Percentiles rank a stretch among this genome's conserved stretches.
phyloP scores from a whole-genome alignment of 78 protist species.

The Dictyostelium brefeldianum region DNA sequence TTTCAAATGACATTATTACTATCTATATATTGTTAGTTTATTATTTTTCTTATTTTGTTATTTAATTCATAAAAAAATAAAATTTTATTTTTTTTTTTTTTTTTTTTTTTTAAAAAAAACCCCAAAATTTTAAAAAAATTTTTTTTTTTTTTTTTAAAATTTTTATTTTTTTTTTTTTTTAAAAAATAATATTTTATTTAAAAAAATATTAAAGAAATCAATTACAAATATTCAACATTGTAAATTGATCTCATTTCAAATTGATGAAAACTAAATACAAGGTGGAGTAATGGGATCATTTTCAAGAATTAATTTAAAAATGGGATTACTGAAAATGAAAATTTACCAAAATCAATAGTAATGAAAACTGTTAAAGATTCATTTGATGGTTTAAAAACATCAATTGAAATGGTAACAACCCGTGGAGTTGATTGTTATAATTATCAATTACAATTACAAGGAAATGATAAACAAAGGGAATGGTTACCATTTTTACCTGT shows the following conservation, averaged over 20 bases:
- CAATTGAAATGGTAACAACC: not conserved
- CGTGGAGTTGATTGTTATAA: slow-evolving; percentile 5
- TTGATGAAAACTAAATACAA: not conserved
- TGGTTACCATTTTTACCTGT: not conserved
- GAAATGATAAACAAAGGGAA: not conserved
- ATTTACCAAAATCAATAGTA: not conserved
- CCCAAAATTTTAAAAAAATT: no score
- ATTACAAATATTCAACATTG: not conserved
- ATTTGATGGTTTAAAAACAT: not conserved
- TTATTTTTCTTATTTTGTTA: no score
- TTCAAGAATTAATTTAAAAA: not conserved
- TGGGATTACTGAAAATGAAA: not conserved
- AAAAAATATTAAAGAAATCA: not conserved
- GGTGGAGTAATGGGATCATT: not conserved
- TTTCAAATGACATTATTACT: not conserved
- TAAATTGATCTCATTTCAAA: not conserved
- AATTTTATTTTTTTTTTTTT: no score
- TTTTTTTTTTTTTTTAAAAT: no score
- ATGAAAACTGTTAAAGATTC: not conserved
- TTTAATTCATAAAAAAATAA: no score
- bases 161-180: no score
- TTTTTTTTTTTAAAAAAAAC: no score
- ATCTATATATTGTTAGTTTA: no score
- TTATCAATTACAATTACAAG: not conserved
- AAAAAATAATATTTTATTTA: no score